phyloP scores from a whole-genome alignment of 2,329 filamentous ascomycete genomes.

The Neofusicoccum sp. region DNA sequence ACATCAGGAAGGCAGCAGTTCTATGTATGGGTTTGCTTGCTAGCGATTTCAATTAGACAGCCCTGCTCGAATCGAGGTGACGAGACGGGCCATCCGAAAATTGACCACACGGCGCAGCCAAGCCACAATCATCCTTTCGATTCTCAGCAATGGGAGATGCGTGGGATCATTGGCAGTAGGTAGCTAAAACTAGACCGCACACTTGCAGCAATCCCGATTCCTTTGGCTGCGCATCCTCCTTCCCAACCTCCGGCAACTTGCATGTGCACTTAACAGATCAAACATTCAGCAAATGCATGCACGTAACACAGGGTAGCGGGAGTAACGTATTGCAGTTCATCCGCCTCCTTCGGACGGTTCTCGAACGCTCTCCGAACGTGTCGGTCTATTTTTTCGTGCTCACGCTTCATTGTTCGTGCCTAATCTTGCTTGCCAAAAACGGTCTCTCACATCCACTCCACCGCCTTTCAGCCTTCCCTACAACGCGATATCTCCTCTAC shows the following conservation, averaged over 20 bases:
- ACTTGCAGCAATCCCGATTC: constrained; percentile 8
- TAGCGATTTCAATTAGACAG: constrained; percentile 24
- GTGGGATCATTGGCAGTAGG: constrained; percentile 17
- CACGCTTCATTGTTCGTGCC: too few species aligned
- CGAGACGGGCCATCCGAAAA: constrained; percentile 17
- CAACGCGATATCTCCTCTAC: too few species aligned
- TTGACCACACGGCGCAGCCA: constrained; percentile 17
- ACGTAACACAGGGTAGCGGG: too few species aligned
- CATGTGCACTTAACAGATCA: background rate
- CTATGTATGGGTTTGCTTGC: constrained; percentile 22
- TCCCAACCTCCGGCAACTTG: background rate
- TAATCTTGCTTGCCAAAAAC: too few species aligned
- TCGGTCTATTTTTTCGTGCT: too few species aligned
- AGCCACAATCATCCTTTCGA: constrained; percentile 15
- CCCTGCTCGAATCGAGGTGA: constrained; percentile 16
- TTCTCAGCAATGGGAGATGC: constrained; percentile 10
- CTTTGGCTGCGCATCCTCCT: background rate
- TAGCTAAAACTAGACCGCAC: constrained; percentile 16
- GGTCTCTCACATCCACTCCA: too few species aligned
- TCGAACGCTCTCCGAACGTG: too few species aligned
- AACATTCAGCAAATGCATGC: too few species aligned
- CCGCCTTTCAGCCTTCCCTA: too few species aligned
- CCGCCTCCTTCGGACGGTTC: too few species aligned
- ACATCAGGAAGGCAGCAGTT: constrained; percentile 23
- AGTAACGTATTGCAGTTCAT: too few species aligned